Percentiles rank a stretch among this genome's conserved stretches.
These are phyloP conservation scores for Pachysolen tannophilus DNA, from an alignment of 805 yeast genomes.

Conservation along the genomic window DNA sequence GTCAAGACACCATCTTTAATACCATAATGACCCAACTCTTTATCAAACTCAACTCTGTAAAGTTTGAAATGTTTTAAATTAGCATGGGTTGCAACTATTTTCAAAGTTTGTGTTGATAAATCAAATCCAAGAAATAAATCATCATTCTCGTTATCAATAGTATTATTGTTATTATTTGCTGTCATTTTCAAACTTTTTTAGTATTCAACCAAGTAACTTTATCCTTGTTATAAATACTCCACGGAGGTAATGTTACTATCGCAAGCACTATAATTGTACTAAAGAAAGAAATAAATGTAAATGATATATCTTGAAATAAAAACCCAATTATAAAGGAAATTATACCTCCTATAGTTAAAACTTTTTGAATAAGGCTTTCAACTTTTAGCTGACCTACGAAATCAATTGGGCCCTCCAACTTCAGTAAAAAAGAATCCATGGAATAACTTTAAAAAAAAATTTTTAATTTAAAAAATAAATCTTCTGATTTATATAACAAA, in stretches of 20 bases:
- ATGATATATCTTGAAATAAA: conserved; percentile 32
- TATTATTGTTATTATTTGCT: conserved; percentile 6
- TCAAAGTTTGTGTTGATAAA: conserved; percentile 83
- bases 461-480: too few species aligned
- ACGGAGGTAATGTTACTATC: conserved; percentile 44
- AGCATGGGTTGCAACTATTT: conserved; percentile 57
- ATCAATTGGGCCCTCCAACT: conserved; percentile 31
- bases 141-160: conserved; percentile 10
- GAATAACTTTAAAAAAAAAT: too few species aligned
- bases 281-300: conserved; percentile 29
- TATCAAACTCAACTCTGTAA: conserved; percentile 66
- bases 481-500: too few species aligned
- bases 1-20: conserved; percentile 68
- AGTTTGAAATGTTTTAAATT: conserved; percentile 44
- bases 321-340: conserved; percentile 42
- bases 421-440: conserved; percentile 6
- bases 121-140: conserved; percentile 65
- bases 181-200: conserved; percentile 4
- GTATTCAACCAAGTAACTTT: conserved; percentile 39
- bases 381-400: conserved; percentile 45
- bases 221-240: conserved; percentile 43
- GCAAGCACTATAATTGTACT: conserved; percentile 21
- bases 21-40: conserved; percentile 49
- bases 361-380: conserved; percentile 19
- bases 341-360: conserved; percentile 24